Conservation (phyloP, 1,139 yeast genomes). For the Diutina siamensis region DNA sequence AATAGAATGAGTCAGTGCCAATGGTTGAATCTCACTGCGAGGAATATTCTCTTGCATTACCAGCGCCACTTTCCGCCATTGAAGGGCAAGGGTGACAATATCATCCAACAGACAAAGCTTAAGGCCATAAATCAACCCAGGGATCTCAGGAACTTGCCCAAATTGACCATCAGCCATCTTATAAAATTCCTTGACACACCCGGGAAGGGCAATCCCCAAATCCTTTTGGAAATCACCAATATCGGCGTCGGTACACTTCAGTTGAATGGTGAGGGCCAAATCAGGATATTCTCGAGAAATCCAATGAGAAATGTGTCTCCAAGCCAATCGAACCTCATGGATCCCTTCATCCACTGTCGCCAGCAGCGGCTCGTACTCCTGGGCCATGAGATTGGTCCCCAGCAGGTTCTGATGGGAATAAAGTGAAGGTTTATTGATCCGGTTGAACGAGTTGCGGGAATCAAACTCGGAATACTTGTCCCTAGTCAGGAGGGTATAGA, state of each 20-base stretch:
- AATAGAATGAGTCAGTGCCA: neutral
- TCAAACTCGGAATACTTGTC: conserved; percentile 63
- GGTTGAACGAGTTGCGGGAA: conserved; percentile 36
- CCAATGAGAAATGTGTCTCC: conserved; percentile 64
- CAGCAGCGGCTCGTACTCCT: conserved; percentile 4
- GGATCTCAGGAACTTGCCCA: conserved; percentile 13
- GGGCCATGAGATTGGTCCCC: conserved; percentile 10
- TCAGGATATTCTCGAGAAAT: conserved; percentile 43
- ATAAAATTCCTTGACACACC: conserved; percentile 47
- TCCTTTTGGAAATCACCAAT: conserved; percentile 55
- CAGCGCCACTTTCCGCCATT: conserved; percentile 50
- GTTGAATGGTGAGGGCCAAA: conserved; percentile 43
- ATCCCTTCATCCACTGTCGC: conserved; percentile 32
- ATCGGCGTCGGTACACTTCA: conserved; percentile 55
- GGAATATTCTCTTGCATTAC: conserved; percentile 4
- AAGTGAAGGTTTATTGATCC: conserved; percentile 30
- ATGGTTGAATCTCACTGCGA: neutral
- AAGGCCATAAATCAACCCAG: conserved; percentile 51
- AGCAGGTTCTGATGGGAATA: conserved; percentile 20
- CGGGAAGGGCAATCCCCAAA: conserved; percentile 44
- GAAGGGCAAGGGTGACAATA: conserved; percentile 48
- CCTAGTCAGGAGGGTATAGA: conserved; percentile 53
- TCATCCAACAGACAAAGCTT: conserved; percentile 57
- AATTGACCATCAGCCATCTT: conserved; percentile 64
- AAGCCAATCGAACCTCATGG: conserved; percentile 51